Percentiles rank a stretch among this genome's conserved stretches.
These are phyloP conservation scores for Silene noctiflora DNA, from an alignment of 179 eudicot genomes.

Conservation along the genomic window DNA sequence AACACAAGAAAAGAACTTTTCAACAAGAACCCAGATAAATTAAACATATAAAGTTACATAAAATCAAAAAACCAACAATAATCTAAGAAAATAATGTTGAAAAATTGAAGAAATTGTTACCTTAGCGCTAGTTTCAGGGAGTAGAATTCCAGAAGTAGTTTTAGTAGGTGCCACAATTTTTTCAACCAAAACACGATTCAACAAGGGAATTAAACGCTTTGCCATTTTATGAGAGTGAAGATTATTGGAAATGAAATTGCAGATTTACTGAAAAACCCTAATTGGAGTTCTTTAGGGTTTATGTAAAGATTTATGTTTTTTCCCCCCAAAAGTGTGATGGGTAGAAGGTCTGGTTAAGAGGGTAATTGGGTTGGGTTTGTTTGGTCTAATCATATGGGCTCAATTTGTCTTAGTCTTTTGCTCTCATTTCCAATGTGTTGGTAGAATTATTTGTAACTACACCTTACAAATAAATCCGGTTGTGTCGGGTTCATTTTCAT, in stretches of 20 bases:
- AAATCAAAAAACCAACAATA: not conserved
- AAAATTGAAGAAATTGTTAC: constrained; percentile 18
- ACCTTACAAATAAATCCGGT: too few species aligned
- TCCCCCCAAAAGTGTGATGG: not conserved
- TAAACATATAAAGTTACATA: not conserved
- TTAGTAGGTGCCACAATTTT: constrained; percentile 61
- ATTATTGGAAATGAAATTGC: not conserved
- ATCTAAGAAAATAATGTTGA: not conserved
- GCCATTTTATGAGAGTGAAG: constrained; percentile 37
- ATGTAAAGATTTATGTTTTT: not conserved
- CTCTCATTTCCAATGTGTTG: not conserved
- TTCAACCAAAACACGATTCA: constrained; percentile 68
- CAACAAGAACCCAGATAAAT: not conserved
- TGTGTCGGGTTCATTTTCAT: too few species aligned
- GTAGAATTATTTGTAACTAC: too few species aligned
- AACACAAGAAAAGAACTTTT: not conserved
- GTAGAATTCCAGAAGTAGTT: constrained; percentile 65
- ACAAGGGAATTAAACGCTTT: constrained; percentile 60
- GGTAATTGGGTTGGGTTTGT: not conserved
- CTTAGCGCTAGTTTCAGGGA: constrained; percentile 62
- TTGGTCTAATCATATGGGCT: not conserved
- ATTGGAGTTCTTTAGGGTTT: constrained; percentile 24
- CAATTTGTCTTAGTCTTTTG: too few species aligned
- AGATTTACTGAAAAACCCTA: constrained; percentile 6
- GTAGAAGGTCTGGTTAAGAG: constrained; percentile 14